phyloP scores from a whole-genome alignment of 345 rosid species.

The Populus simonii region DNA sequence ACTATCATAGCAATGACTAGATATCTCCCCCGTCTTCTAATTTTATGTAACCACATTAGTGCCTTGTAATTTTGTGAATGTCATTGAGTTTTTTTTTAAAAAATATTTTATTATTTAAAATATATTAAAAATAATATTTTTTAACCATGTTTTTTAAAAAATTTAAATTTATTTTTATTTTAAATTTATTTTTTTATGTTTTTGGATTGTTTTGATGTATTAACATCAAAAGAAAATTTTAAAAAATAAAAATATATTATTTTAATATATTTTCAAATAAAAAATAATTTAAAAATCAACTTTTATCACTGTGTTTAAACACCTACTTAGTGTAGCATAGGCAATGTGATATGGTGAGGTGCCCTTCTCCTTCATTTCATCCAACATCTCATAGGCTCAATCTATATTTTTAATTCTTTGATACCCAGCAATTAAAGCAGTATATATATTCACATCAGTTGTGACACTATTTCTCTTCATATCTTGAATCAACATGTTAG shows the following conservation, averaged over 20 bases:
- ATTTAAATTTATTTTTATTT: too few relatives aligned
- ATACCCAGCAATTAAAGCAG: conserved; percentile 40
- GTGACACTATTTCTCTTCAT: conserved; percentile 37
- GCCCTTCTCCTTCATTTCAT: conserved; percentile 42
- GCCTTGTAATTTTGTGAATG: background rate
- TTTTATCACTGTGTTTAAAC: too few relatives aligned
- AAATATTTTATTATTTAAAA: too few relatives aligned
- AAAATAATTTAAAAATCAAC: too few relatives aligned
- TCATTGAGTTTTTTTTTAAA: too few relatives aligned
- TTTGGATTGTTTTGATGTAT: accelerated
- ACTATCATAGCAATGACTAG: background rate
- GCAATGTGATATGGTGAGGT: conserved; percentile 21
- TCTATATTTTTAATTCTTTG: conserved; percentile 24
- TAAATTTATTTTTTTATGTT: too few relatives aligned
- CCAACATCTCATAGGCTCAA: conserved; percentile 30
- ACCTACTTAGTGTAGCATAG: background rate
- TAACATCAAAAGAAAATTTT: too few relatives aligned
- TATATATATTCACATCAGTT: conserved; percentile 38
- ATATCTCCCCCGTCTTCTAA: background rate
- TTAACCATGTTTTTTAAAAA: too few relatives aligned
- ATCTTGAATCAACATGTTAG: conserved; percentile 26
- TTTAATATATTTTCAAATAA: too few relatives aligned
- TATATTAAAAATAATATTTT: too few relatives aligned
- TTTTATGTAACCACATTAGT: too few relatives aligned
- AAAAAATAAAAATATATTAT: too few relatives aligned